phyloP scores from a whole-genome alignment of 306 rosid genomes.

The Vicia faba region DNA sequence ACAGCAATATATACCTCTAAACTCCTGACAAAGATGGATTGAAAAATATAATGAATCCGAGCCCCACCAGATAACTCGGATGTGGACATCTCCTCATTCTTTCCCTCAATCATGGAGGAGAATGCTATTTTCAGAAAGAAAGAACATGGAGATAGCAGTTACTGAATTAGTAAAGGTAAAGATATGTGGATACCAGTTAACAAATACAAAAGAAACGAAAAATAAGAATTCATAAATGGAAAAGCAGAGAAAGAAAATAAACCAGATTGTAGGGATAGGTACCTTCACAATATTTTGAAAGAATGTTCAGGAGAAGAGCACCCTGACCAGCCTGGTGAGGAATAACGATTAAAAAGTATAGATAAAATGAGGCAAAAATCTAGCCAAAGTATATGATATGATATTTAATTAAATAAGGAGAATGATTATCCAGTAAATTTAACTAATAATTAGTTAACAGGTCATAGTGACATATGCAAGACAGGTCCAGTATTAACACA shows the following conservation, averaged over 20 bases:
- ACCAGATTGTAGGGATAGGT: conserved; percentile 30
- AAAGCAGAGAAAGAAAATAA: conserved; percentile 20
- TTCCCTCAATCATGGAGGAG: conserved; percentile 94
- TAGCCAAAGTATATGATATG: conserved; percentile 27
- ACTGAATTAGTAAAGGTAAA: conserved; percentile 26
- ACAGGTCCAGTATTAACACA: conserved; percentile 27
- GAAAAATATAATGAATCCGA: conserved; percentile 91
- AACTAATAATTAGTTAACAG: conserved; percentile 17
- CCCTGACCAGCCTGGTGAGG: conserved; percentile 90
- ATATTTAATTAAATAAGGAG: conserved; percentile 17
- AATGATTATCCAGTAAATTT: conserved; percentile 11
- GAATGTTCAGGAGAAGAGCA: conserved; percentile 93
- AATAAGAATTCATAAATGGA: background rate
- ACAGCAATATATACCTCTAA: conserved; percentile 67
- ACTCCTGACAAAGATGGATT: conserved; percentile 88
- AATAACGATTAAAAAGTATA: conserved; percentile 11
- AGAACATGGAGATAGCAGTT: conserved; percentile 26
- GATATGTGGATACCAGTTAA: background rate
- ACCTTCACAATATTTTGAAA: conserved; percentile 95
- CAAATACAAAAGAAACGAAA: conserved; percentile 4
- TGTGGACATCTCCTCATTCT: conserved; percentile 96
- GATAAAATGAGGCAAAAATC: conserved; percentile 17
- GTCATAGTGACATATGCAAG: conserved; percentile 14
- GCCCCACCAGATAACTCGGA: conserved; percentile 95
- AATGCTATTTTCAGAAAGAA: conserved; percentile 64